phyloP scores from a whole-genome alignment of 768 basidiomycete species.

The Lactifluus hygrophoroides region DNA sequence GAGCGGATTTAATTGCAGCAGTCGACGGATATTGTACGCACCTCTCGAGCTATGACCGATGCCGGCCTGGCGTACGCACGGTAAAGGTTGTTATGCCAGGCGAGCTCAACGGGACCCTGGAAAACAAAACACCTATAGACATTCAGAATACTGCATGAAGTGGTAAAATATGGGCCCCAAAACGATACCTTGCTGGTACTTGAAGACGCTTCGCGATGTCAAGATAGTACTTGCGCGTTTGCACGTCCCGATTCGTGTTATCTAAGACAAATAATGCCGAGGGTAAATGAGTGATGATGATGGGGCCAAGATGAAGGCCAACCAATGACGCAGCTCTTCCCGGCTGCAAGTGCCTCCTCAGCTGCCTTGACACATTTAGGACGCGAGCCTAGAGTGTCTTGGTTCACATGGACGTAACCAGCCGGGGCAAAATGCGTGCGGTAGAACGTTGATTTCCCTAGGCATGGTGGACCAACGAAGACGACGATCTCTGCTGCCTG shows the following conservation, averaged over 20 bases:
- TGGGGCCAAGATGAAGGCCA: neutral
- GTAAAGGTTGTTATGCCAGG: slow-evolving; percentile 92
- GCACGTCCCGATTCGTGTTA: slow-evolving; percentile 79
- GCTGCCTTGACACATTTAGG: slow-evolving; percentile 65
- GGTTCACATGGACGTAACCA: slow-evolving; percentile 80
- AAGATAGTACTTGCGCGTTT: slow-evolving; percentile 65
- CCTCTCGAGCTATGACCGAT: slow-evolving; percentile 35
- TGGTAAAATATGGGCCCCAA: no score
- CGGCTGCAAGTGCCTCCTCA: slow-evolving; percentile 42
- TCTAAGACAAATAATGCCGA: slow-evolving; percentile 39
- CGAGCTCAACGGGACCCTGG: slow-evolving; percentile 65
- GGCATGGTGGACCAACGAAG: slow-evolving; percentile 52
- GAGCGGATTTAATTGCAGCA: slow-evolving; percentile 2
- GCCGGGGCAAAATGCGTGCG: slow-evolving; percentile 52
- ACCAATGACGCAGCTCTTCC: slow-evolving; percentile 74
- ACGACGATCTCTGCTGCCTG: slow-evolving; percentile 41
- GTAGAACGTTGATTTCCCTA: slow-evolving; percentile 83
- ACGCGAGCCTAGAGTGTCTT: slow-evolving; percentile 71
- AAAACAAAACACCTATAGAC: slow-evolving; percentile 65
- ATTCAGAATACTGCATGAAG: neutral
- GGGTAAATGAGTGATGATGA: neutral
- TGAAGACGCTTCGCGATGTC: slow-evolving; percentile 49
- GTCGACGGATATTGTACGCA: slow-evolving; percentile 21
- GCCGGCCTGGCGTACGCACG: slow-evolving; percentile 58
- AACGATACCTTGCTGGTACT: slow-evolving; percentile 45